Percentiles rank a stretch among this genome's conserved stretches.
Conservation (phyloP, 2,329 filamentous ascomycete genomes). For the Xylariales sp. region DNA sequence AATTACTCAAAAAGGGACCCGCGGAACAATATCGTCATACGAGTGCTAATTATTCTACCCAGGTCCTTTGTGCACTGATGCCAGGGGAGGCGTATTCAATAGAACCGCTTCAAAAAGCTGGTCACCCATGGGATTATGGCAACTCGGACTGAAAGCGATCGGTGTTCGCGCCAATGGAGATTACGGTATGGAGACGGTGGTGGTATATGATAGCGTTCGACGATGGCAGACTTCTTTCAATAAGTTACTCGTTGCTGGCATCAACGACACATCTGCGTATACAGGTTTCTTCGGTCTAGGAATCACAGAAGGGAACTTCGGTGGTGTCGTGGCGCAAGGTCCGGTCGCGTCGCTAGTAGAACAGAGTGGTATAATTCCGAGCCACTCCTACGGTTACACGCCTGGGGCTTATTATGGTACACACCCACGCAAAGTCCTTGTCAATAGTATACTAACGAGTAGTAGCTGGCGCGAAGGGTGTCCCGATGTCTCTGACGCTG, state of each 20-base stretch:
- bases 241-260: constrained; percentile 60
- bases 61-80: constrained; percentile 64
- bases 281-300: constrained; percentile 68
- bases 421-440: constrained; percentile 42
- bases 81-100: constrained; percentile 70
- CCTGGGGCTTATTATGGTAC: constrained; percentile 78
- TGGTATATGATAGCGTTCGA: constrained; percentile 54
- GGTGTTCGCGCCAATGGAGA: constrained; percentile 70
- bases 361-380: constrained; percentile 70
- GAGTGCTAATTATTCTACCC: constrained; percentile 20
- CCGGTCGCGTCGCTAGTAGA: constrained; percentile 69
- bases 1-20: not conserved
- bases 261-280: constrained; percentile 67
- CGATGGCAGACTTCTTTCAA: constrained; percentile 56
- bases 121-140: constrained; percentile 68
- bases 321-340: constrained; percentile 60
- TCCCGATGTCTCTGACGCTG: constrained; percentile 70
- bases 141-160: constrained; percentile 69
- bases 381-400: constrained; percentile 80
- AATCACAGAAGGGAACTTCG: constrained; percentile 65
- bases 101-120: constrained; percentile 66
- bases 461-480: constrained; percentile 53
- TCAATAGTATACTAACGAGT: constrained; percentile 46
- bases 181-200: constrained; percentile 68
- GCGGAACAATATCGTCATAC: not conserved